phyloP scores from a whole-genome alignment of 176 grass and related monocot genomes.

The Musa schizocarpa region DNA sequence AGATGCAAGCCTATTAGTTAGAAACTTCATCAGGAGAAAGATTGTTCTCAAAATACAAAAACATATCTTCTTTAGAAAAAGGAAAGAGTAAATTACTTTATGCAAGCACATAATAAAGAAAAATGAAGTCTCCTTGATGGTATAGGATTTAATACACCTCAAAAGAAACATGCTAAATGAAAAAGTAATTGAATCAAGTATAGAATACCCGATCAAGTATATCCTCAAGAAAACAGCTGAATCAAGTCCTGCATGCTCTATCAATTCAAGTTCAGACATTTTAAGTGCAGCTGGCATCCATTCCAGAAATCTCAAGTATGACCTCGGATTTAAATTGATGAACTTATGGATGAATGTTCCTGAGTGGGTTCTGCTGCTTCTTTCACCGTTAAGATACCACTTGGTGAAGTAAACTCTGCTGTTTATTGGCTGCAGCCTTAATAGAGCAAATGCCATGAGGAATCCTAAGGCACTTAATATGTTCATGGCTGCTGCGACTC shows the following conservation, averaged over 20 bases:
- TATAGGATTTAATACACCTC: neutral
- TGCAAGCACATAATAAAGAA: neutral
- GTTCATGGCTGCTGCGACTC: conserved; percentile 73
- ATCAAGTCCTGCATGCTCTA: neutral
- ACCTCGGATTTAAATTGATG: neutral
- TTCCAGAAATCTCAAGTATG: conserved; percentile 1
- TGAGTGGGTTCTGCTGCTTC: neutral
- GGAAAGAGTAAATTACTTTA: neutral
- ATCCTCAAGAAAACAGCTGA: neutral
- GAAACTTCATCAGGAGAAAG: no score
- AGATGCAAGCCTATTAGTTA: no score
- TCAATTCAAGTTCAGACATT: neutral
- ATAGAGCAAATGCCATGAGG: neutral
- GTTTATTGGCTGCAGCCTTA: neutral
- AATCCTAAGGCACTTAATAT: conserved; percentile 43
- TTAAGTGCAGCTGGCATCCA: neutral
- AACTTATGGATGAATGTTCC: neutral
- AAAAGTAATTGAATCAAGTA: neutral
- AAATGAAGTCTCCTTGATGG: neutral
- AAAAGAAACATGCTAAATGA: conserved; percentile 10
- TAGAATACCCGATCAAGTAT: conserved; percentile 15
- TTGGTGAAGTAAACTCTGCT: conserved; percentile 80
- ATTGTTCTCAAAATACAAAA: no score
- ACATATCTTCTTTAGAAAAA: no score
- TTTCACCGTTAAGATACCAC: neutral